Conservation (phyloP, 2,329 filamentous ascomycete species). For the Thielaviopsis cerberus region DNA sequence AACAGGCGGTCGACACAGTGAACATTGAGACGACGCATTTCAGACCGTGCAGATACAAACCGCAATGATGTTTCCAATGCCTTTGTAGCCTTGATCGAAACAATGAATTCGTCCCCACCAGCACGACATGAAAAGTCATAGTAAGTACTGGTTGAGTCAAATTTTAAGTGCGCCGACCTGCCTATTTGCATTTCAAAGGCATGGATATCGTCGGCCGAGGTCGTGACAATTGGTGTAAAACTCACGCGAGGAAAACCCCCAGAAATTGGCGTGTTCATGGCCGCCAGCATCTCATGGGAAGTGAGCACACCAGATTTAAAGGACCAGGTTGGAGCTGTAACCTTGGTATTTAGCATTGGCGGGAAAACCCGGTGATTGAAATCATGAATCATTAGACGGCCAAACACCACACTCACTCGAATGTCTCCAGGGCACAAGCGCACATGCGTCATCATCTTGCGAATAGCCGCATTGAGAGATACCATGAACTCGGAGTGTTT, state of each 20-base stretch:
- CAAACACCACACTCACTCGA: background rate
- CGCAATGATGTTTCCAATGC: background rate
- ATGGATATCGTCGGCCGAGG: background rate
- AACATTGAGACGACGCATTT: conserved; percentile 4
- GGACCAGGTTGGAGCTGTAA: background rate
- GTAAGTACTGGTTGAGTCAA: conserved; percentile 1
- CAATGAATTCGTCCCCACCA: background rate
- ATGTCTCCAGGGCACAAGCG: background rate
- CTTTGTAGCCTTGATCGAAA: background rate
- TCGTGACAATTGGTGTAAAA: conserved; percentile 1
- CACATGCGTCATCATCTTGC: background rate
- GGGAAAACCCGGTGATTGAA: background rate
- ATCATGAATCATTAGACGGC: background rate
- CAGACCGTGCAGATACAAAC: background rate
- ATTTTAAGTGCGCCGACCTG: background rate
- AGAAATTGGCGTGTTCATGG: background rate
- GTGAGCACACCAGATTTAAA: background rate
- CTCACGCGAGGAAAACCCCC: background rate
- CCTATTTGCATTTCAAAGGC: background rate
- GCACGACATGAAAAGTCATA: conserved; percentile 6
- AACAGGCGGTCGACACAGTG: conserved; percentile 1
- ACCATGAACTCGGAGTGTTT: background rate
- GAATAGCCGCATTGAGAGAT: background rate
- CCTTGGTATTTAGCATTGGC: background rate
- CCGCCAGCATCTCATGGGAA: background rate